phyloP scores from a whole-genome alignment of 148 eudicot species.

The Rhododendron simsii region DNA sequence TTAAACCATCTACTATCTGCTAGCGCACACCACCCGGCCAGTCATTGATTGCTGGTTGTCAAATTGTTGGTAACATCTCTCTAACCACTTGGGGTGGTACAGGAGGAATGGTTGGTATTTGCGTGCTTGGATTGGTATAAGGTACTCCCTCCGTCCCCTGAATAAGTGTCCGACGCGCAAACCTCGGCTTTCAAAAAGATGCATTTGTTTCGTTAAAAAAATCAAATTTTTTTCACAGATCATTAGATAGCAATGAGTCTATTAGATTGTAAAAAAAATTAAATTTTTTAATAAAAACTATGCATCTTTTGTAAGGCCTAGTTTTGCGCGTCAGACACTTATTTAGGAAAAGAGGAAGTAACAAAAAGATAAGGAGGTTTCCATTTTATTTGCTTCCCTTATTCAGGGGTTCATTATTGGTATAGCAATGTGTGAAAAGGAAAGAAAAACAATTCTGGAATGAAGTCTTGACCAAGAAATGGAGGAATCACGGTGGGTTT shows the following conservation, averaged over 20 bases:
- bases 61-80: background rate
- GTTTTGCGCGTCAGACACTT: no score
- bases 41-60: background rate
- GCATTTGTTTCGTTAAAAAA: no score
- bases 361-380: background rate
- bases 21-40: background rate
- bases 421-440: background rate
- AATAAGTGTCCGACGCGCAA: no score
- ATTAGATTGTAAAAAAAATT: no score
- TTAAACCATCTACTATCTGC: background rate
- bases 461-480: background rate
- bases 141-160: no score
- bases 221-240: no score
- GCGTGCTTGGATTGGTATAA: background rate
- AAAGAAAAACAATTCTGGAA: background rate
- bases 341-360: no score
- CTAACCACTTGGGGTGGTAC: background rate
- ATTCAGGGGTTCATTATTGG: background rate
- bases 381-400: background rate
- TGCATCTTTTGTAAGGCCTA: no score
- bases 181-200: no score
- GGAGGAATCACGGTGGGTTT: background rate
- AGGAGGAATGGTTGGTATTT: background rate
- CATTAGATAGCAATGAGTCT: no score
- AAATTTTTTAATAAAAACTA: no score